phyloP scores from a whole-genome alignment of 164 flowering plant genomes.

The Chimonanthus praecox region DNA sequence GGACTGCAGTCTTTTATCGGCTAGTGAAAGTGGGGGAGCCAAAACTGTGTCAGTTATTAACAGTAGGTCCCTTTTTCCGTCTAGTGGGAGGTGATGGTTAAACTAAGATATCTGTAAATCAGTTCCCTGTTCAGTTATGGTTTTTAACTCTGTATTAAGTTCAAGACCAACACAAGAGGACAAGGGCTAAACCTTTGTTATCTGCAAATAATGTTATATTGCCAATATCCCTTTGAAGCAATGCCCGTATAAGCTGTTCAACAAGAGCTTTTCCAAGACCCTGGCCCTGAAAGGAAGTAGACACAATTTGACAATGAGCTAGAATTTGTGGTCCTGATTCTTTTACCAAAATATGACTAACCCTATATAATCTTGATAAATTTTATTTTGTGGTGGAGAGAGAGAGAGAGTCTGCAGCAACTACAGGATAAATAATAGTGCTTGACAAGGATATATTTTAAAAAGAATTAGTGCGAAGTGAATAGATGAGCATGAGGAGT shows the following conservation, averaged over 20 bases:
- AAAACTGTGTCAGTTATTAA: no score
- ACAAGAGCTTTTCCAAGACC: conserved; percentile 94
- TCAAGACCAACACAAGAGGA: background rate
- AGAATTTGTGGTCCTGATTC: background rate
- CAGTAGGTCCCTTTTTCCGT: background rate
- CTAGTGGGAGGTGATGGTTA: background rate
- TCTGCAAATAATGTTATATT: conserved; percentile 94
- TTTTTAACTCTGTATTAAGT: background rate
- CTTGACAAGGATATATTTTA: no score
- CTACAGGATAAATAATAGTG: no score
- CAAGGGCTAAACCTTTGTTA: conserved; percentile 57
- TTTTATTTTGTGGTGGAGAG: no score
- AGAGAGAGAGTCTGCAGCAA: no score
- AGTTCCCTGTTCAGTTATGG: no score
- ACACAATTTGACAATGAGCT: background rate
- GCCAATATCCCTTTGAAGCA: conserved; percentile 86
- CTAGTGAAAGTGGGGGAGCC: no score
- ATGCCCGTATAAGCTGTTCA: conserved; percentile 76
- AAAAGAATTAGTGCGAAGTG: no score
- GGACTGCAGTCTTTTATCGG: no score
- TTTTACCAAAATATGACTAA: background rate
- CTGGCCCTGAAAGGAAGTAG: conserved; percentile 60
- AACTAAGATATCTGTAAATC: no score
- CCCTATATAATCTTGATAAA: background rate
- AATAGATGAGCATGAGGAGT: no score